Conservation (phyloP, 805 yeast genomes). For the Ogataea haglerorum region DNA sequence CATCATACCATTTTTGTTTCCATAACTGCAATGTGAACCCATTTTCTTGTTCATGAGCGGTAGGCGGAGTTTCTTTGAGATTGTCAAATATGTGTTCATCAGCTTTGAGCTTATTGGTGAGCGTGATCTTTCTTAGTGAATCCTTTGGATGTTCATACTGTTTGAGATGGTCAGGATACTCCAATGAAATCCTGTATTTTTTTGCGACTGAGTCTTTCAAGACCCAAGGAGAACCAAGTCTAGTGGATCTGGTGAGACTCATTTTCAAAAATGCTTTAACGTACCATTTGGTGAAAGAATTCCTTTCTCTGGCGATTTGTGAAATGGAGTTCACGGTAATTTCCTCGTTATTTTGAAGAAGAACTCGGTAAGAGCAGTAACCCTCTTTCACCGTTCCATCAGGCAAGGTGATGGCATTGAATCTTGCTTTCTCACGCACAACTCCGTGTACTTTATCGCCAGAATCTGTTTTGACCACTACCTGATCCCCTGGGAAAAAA, state of each 20-base stretch:
- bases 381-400: slow-evolving; percentile 38
- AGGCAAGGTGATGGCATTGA: slow-evolving; percentile 46
- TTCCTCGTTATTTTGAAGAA: slow-evolving; percentile 49
- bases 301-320: slow-evolving; percentile 78
- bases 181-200: slow-evolving; percentile 61
- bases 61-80: slow-evolving; percentile 36
- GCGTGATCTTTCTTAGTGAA: slow-evolving; percentile 2
- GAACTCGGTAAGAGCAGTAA: slow-evolving; percentile 67
- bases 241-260: slow-evolving; percentile 70
- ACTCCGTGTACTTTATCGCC: slow-evolving; percentile 51
- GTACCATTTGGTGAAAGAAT: slow-evolving; percentile 83
- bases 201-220: slow-evolving; percentile 75
- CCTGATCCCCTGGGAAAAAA: slow-evolving; percentile 88
- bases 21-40: slow-evolving; percentile 47
- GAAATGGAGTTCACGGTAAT: slow-evolving; percentile 63
- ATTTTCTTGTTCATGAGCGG: slow-evolving; percentile 31
- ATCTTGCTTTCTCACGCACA: slow-evolving; percentile 83
- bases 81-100: slow-evolving; percentile 29
- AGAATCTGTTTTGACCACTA: slow-evolving; percentile 50
- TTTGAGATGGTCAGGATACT: slow-evolving; percentile 53
- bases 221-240: slow-evolving; percentile 95
- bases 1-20: slow-evolving; percentile 52
- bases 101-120: slow-evolving; percentile 4
- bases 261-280: slow-evolving; percentile 85
- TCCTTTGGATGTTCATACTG: slow-evolving; percentile 25